Conservation (phyloP, 805 yeast genomes). For the Candida railenensis region DNA sequence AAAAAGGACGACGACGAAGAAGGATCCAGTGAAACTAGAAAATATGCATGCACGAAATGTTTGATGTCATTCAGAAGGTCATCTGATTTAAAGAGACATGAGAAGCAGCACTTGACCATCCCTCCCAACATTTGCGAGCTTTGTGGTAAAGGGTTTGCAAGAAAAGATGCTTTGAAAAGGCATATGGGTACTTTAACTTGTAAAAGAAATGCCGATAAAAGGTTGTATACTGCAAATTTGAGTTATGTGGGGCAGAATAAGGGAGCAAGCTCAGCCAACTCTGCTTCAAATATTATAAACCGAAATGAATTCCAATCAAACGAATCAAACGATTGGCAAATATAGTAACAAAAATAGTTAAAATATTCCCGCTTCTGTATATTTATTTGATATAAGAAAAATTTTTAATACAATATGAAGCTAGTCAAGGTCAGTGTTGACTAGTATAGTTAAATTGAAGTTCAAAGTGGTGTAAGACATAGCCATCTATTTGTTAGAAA, state of each 20-base stretch:
- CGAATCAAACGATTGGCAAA: conserved; percentile 6
- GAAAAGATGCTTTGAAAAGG: conserved; percentile 78
- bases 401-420: conserved; percentile 2
- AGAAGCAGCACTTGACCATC: conserved; percentile 67
- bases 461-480: too few species aligned
- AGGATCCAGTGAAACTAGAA: conserved; percentile 21
- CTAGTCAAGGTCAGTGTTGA: conserved; percentile 1
- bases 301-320: not conserved
- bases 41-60: conserved; percentile 61
- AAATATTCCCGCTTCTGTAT: too few species aligned
- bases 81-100: conserved; percentile 71
- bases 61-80: conserved; percentile 63
- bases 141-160: conserved; percentile 81
- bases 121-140: conserved; percentile 73
- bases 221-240: conserved; percentile 34
- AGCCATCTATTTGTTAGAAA: too few species aligned
- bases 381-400: not conserved
- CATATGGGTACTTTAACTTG: conserved; percentile 76
- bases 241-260: conserved; percentile 15
- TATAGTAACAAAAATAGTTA: too few species aligned
- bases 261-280: not conserved
- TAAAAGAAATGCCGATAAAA: conserved; percentile 63
- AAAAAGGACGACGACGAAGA: conserved; percentile 9
- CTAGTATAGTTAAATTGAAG: too few species aligned
- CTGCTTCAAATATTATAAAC: not conserved